Percentiles rank a stretch among this genome's conserved stretches.
Evolutionary conservation across 108 stramenopile species (phyloP).

Genomic region (Nannochloropsis gaditana): DNA sequence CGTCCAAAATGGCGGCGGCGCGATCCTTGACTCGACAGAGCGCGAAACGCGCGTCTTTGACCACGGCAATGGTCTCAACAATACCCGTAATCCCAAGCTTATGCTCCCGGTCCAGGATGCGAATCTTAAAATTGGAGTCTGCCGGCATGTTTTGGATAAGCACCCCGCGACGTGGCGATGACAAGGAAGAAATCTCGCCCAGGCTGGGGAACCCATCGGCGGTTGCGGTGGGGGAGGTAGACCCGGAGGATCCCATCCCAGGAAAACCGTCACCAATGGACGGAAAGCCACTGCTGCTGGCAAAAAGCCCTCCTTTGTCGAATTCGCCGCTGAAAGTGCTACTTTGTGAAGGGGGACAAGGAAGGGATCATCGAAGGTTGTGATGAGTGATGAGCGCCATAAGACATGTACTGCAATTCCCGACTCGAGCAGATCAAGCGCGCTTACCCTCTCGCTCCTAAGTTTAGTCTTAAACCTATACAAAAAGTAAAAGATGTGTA

Average conservation of each 20-base stretch:
- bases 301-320: constrained; percentile 10
- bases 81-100: background rate
- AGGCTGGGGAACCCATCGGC: background rate
- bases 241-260: background rate
- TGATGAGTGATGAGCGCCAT: too few relatives aligned
- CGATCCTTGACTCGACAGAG: background rate
- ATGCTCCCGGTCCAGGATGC: constrained; percentile 16
- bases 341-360: background rate
- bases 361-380: background rate
- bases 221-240: background rate
- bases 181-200: background rate
- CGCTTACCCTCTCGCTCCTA: background rate
- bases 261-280: background rate
- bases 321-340: background rate
- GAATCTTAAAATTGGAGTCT: background rate
- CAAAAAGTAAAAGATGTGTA: background rate
- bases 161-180: background rate
- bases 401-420: too few relatives aligned
- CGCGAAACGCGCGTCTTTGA: background rate
- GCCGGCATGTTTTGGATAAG: constrained; percentile 17
- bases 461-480: background rate
- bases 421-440: too few relatives aligned
- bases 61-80: background rate
- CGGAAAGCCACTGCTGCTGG: background rate
- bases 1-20: background rate